phyloP scores from a whole-genome alignment of 2,329 filamentous ascomycete genomes.

The Nemania serpens region DNA sequence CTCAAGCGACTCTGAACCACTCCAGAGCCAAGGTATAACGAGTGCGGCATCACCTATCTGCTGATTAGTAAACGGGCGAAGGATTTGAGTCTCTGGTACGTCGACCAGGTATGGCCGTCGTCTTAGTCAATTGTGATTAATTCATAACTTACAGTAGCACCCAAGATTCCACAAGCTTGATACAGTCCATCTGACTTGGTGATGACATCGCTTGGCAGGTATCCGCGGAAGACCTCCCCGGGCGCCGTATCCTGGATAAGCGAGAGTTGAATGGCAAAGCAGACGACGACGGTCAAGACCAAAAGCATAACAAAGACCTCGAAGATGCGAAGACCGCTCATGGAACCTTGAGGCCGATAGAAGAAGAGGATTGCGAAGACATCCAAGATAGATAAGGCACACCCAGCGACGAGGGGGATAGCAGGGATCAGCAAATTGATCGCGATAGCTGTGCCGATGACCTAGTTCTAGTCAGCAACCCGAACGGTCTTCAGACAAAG shows the following conservation, averaged over 20 bases:
- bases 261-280: conserved; percentile 72
- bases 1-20: conserved; percentile 69
- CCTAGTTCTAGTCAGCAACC: conserved; percentile 44
- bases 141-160: conserved; percentile 60
- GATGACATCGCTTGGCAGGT: conserved; percentile 64
- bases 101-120: background rate
- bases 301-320: conserved; percentile 66
- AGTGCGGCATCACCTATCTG: conserved; percentile 46
- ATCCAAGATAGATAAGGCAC: conserved; percentile 70
- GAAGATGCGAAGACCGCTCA: conserved; percentile 65
- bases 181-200: conserved; percentile 65
- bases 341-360: conserved; percentile 63
- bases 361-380: conserved; percentile 71
- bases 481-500: background rate
- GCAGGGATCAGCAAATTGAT: conserved; percentile 67
- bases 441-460: conserved; percentile 73
- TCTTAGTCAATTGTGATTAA: background rate
- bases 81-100: background rate
- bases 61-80: conserved; percentile 18
- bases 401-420: conserved; percentile 69
- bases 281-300: conserved; percentile 70
- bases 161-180: conserved; percentile 76
- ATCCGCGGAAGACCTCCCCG: conserved; percentile 67
- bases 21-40: conserved; percentile 69
- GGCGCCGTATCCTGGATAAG: conserved; percentile 60